Evolutionary conservation across 2,329 filamentous ascomycete species (phyloP), one percentile per base, ranked within the genome.

Genomic region (Cercospora brassicicola): DNA sequence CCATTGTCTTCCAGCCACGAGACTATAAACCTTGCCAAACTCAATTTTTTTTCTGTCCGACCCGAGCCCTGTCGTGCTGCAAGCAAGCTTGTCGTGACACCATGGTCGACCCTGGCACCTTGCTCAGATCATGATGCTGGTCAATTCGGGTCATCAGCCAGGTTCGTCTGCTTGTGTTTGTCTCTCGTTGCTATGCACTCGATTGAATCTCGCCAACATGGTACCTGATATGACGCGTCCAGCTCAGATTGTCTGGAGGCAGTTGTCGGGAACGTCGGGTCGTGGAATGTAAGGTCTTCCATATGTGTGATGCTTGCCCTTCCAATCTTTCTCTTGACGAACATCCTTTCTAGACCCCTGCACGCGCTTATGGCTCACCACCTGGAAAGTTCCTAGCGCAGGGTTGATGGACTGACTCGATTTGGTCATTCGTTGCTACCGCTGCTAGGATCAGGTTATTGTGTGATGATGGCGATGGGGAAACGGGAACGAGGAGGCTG

Each of bases 331-430:
- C 18, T 59, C 20, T 51, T 20, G 18, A 51, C 23, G 10, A 51
- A 51, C 18, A 9, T 51, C 45, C 45, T 20, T 4, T 2, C 18
- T 20, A 11, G 20, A 51, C 45, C 45, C 45, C 18, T 51, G 45
- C 9, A 20, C 45, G 45, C 45, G 45, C 45, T 20, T 51, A 20
- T 18, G n/a, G 45, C 18, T 51, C 8, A 20, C 18, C 45, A 51
- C 18, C 10, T 51, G 45, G 18, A 51, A 18, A 15, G 9, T 9
- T 51, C 39, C 23, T 10, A 28, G 18, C 23, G 26, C 60, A 62
- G n/a, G 60, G 60, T 20, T 62, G 42, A 53, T 62, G 60, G 60
- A 62, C n/a, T 62, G 60, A 23, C 60, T 51, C 42, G n/a, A 62
- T 62, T 20, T 15, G 60, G 60, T 18, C 4, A 53, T 51, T 51